Percentiles rank a stretch among this genome's conserved stretches.
Conservation (phyloP, 768 basidiomycete genomes). For the Kwoniella bestiolae region DNA sequence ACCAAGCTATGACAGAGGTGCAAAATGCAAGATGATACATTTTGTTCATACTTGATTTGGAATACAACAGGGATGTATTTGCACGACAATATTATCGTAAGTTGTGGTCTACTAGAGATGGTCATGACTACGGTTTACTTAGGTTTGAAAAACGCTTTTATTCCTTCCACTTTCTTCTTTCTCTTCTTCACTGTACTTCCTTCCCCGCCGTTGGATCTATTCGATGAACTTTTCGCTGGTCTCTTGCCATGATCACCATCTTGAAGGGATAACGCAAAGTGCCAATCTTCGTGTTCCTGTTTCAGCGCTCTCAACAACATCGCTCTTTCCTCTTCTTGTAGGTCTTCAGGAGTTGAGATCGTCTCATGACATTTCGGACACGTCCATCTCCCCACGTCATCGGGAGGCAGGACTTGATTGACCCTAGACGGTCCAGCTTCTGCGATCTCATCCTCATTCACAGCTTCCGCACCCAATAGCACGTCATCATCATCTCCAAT, state of each 20-base stretch:
- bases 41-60: too few relatives aligned
- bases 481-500: not conserved
- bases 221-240: not conserved
- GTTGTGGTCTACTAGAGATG: too few relatives aligned
- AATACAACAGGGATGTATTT: too few relatives aligned
- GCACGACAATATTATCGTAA: too few relatives aligned
- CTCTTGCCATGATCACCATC: conserved; percentile 46
- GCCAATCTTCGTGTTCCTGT: conserved; percentile 83
- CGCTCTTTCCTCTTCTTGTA: conserved; percentile 3
- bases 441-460: not conserved
- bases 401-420: too few relatives aligned
- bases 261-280: conserved; percentile 79
- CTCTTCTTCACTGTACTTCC: conserved; percentile 46
- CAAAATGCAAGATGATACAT: too few relatives aligned
- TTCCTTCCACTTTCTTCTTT: conserved; percentile 44
- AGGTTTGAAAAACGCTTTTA: conserved; percentile 54
- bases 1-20: too few relatives aligned
- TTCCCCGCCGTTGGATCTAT: conserved; percentile 16
- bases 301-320: conserved; percentile 41
- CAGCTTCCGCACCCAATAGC: not conserved
- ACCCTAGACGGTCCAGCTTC: not conserved
- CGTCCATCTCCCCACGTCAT: conserved; percentile 48
- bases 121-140: conserved; percentile 18
- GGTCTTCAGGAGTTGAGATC: conserved; percentile 53
- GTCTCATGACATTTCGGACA: conserved; percentile 54